Evolutionary conservation across 192 early-diverging fungal species (phyloP).

Genomic region (Coemansia sp.): DNA sequence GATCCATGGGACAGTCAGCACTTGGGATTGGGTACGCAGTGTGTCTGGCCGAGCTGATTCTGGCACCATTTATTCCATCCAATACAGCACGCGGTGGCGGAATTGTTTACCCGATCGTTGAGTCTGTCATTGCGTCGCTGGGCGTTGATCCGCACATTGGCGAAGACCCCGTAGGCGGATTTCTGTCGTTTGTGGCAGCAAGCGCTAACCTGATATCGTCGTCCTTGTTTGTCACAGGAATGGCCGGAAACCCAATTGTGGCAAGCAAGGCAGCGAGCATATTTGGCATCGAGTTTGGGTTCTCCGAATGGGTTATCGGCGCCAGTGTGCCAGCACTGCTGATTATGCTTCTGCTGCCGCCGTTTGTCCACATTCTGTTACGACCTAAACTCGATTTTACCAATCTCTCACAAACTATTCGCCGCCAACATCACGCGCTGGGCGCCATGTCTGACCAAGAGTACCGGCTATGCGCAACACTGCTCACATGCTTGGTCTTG

Average conservation of each 20-base stretch:
- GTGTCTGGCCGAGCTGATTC: slow-evolving; percentile 56
- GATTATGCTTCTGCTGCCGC: slow-evolving; percentile 36
- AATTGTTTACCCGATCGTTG: slow-evolving; percentile 73
- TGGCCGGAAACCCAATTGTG: slow-evolving; percentile 74
- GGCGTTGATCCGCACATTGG: slow-evolving; percentile 34
- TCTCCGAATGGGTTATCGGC: slow-evolving; percentile 62
- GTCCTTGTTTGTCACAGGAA: slow-evolving; percentile 72
- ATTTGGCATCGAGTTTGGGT: slow-evolving; percentile 66
- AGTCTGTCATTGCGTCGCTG: slow-evolving; percentile 60
- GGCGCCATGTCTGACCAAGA: slow-evolving; percentile 31
- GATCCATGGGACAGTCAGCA: slow-evolving; percentile 53
- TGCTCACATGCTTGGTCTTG: slow-evolving; percentile 57
- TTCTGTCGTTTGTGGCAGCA: slow-evolving; percentile 62
- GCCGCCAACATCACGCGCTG: slow-evolving; percentile 18
- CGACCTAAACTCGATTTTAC: slow-evolving; percentile 32
- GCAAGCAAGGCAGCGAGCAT: slow-evolving; percentile 58
- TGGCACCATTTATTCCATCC: slow-evolving; percentile 71
- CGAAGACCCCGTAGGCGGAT: slow-evolving; percentile 54
- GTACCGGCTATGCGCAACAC: slow-evolving; percentile 54
- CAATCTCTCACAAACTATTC: slow-evolving; percentile 27
- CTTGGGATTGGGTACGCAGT: slow-evolving; percentile 61
- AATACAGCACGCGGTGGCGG: slow-evolving; percentile 78
- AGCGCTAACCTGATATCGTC: slow-evolving; percentile 72
- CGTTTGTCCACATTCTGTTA: slow-evolving; percentile 25
- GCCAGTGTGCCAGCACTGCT: slow-evolving; percentile 57